Evolutionary conservation across 805 yeast genomes (phyloP), one percentile per base, ranked within the genome.

Genomic region (Dipodascus geniculatus): DNA sequence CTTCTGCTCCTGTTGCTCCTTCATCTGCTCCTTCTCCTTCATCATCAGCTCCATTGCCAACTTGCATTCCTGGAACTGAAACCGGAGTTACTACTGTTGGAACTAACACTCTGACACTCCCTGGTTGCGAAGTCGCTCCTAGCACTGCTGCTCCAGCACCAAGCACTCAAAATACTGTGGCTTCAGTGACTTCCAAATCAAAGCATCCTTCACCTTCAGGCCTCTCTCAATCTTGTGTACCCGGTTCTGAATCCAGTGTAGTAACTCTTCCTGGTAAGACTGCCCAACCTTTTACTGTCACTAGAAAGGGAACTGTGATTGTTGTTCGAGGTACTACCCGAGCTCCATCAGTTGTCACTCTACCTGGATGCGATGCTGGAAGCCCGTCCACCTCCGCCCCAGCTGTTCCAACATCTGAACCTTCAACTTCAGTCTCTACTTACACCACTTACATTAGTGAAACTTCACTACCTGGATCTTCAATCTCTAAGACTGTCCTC

Each of bases 261-360:
- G 48, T 19, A 33, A 51, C 16, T 53, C 58, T 8, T 42, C 51
- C 48, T 55, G n/a, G n/a, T n/a, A n/a, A n/a, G n/a, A n/a, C n/a
- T n/a, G 53, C 48, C 31, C 47, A 3, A 23, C 51, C 17, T 51
- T 48, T 2, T 31, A 22, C n/a, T n/a, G n/a, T n/a, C n/a, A n/a
- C n/a, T n/a, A n/a, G n/a, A n/a, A n/a, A n/a, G n/a, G n/a, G n/a
- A 38, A 54, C 48, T 11, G 17, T 14, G 4, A 48, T 17, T 22
- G 48, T n/a, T 14, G 35, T 17, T 24, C 52, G 47, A 17, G n/a
- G n/a, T 28, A 28, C 35, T 8, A 28, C 35, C 8, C 8, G 35
- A 28, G 35, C 8, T 28, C 11, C 35, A 8, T 28, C 35, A 8
- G 14, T 14, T 28, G 35, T 28, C 35, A 28, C 35, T 28, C 8